Evolutionary conservation across 2,329 filamentous ascomycete genomes (phyloP).

Genomic region (Cryphonectria nitschkei): DNA sequence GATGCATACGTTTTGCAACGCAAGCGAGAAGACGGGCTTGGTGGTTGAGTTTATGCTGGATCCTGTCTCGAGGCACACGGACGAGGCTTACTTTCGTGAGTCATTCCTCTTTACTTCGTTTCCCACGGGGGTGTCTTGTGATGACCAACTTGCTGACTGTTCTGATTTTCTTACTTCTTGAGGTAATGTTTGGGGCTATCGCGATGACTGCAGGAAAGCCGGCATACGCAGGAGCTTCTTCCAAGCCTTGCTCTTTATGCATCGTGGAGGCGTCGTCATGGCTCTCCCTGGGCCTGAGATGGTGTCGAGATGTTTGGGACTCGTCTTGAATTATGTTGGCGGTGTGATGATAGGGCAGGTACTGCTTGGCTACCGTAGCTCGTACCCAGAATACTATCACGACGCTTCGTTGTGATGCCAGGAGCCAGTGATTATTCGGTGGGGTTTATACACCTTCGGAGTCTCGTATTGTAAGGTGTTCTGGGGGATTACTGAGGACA

Average conservation of each 20-base stretch:
- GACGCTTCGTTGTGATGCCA: neutral
- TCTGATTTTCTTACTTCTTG: neutral
- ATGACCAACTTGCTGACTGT: no score
- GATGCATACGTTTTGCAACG: constrained; percentile 25
- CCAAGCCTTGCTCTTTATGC: constrained; percentile 25
- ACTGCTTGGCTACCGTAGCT: constrained; percentile 22
- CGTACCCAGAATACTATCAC: constrained; percentile 24
- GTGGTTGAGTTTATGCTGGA: constrained; percentile 25
- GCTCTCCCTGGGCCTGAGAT: constrained; percentile 18
- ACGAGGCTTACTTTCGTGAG: constrained; percentile 27
- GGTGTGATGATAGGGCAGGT: constrained; percentile 21
- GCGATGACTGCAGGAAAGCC: constrained; percentile 22
- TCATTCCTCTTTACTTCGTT: neutral
- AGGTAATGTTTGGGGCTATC: constrained; percentile 27
- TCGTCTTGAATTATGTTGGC: constrained; percentile 20
- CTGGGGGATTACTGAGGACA: no score
- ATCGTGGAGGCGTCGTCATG: constrained; percentile 24
- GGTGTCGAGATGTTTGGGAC: constrained; percentile 10
- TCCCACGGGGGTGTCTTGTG: no score
- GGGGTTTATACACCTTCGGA: no score
- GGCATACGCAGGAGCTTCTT: constrained; percentile 21
- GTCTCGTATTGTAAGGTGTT: no score
- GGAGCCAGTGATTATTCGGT: no score
- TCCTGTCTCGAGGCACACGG: constrained; percentile 15
- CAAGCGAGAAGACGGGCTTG: constrained; percentile 18